Conservation (phyloP, 768 basidiomycete genomes). For the Boletus rubropictus region DNA sequence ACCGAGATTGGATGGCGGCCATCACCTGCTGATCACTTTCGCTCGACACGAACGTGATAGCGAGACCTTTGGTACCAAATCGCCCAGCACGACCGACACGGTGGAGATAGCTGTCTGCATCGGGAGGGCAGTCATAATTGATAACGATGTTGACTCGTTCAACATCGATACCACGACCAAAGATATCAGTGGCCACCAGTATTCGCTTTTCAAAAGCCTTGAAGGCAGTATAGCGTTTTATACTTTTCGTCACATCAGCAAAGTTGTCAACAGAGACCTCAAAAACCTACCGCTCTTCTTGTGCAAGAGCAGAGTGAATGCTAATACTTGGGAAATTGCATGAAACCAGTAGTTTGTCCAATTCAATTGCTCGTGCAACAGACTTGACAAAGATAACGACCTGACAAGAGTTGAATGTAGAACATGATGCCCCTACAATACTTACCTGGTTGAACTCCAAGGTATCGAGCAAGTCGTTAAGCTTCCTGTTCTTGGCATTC, state of each 20-base stretch:
- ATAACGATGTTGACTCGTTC: constrained; percentile 99
- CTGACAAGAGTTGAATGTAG: constrained; percentile 36
- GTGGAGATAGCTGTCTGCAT: constrained; percentile 97
- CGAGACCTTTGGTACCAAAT: constrained; percentile 98
- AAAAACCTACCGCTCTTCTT: constrained; percentile 84
- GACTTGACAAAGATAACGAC: constrained; percentile 99
- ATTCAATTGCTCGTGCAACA: constrained; percentile 90
- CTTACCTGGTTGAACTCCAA: constrained; percentile 96
- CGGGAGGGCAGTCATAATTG: constrained; percentile 97
- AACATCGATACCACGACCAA: constrained; percentile 98
- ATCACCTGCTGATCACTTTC: constrained; percentile 93
- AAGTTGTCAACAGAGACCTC: not conserved
- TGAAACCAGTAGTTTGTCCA: constrained; percentile 91
- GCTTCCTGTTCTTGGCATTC: constrained; percentile 89
- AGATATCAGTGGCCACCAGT: constrained; percentile 97
- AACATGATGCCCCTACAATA: not conserved
- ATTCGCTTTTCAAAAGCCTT: constrained; percentile 99
- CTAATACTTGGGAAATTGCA: constrained; percentile 99
- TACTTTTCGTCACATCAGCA: constrained; percentile 43
- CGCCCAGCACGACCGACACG: constrained; percentile 98
- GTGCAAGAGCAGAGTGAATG: constrained; percentile 90
- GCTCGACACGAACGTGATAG: constrained; percentile 92
- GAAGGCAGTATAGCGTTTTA: constrained; percentile 94
- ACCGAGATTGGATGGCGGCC: constrained; percentile 89
- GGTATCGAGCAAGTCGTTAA: constrained; percentile 92